phyloP scores from a whole-genome alignment of 805 yeast species.

The Maudiozyma turicensis region DNA sequence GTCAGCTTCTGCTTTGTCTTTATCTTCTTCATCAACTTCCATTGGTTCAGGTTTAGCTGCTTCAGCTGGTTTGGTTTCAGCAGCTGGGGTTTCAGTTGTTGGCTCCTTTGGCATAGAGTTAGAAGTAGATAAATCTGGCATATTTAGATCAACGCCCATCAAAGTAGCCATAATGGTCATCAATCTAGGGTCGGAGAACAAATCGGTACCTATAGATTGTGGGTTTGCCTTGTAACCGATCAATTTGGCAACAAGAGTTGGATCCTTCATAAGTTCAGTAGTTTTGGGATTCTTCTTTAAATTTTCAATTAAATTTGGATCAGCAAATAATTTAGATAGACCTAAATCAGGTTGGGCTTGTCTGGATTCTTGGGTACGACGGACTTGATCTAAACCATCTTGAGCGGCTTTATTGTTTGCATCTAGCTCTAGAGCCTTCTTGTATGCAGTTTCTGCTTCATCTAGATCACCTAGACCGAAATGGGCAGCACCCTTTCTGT shows the following conservation, averaged over 20 bases:
- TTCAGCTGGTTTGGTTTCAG: conserved; percentile 10
- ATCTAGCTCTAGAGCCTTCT: conserved; percentile 74
- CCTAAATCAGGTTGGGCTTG: conserved; percentile 60
- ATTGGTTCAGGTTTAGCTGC: conserved; percentile 21
- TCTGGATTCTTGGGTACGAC: conserved; percentile 45
- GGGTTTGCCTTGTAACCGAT: conserved; percentile 59
- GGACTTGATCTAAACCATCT: conserved; percentile 66
- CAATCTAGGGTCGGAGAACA: conserved; percentile 73
- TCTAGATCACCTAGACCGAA: conserved; percentile 77
- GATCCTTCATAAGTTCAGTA: conserved; percentile 78
- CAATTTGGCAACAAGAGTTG: conserved; percentile 62
- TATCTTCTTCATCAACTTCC: conserved; percentile 29
- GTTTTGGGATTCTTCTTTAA: conserved; percentile 81
- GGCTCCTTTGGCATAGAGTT: conserved; percentile 24
- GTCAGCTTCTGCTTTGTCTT: conserved; percentile 45
- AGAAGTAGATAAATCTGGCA: conserved; percentile 27
- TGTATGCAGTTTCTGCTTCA: conserved; percentile 61
- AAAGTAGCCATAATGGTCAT: conserved; percentile 82
- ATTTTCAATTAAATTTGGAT: conserved; percentile 68
- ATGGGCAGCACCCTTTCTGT: conserved; percentile 87
- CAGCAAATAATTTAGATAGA: conserved; percentile 64
- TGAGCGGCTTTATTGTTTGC: conserved; percentile 77
- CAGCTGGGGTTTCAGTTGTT: conserved; percentile 16
- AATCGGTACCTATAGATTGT: conserved; percentile 55
- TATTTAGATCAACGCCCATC: conserved; percentile 69